Base-by-base conservation (phyloP, 192 early-diverging fungal species). In the Rhizophagus sp. region DNA sequence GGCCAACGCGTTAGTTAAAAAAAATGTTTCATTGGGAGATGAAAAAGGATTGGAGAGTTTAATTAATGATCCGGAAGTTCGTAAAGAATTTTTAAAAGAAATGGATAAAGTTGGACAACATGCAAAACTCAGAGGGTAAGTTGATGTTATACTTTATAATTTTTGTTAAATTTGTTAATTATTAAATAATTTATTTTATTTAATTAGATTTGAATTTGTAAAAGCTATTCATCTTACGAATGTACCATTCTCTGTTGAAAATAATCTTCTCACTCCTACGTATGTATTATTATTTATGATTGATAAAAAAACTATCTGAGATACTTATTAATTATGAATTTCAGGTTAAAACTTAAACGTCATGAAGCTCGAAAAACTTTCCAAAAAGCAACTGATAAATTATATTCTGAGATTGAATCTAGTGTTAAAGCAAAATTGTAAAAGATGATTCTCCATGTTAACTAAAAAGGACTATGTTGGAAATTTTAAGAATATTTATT, bases 211-310 rank as follows among this genome's bases (percentile, higher is more conserved):
- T 80, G 97, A 98, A 84, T 86, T 91, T 73, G 85, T 91, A 19
- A 93, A 89, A 82, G 90, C 87, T 22, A 88, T 97, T 67, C 84
- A 92, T 82, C 78, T 98, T 73, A 92, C 94, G 62, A 73, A 90
- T 34, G 88, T 87, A 12, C 87, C 90, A 11, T 96, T 98, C 76
- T 88, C 94, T 5, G 84, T 96, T 61, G 96, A 97, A 73, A 87
- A 91, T 79, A 89, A 89, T n/a, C 83, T 98, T n/a, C 84, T 97
- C 76, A 97, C 97, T 0, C 97, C 97, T 10, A 95, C 96, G 4
- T 91, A 66, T 41, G 76, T 78, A 34, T 25, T 12, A 1, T 49
- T 27, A 25, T 6, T 5, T 27, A 33, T 47, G 36, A 8, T 66
- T 66, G 1, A 12, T 12, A 1, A 47, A 47, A 10, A 13, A 39